Base-by-base conservation (phyloP, 495 filamentous ascomycete species). In the Daldinia childiae region DNA sequence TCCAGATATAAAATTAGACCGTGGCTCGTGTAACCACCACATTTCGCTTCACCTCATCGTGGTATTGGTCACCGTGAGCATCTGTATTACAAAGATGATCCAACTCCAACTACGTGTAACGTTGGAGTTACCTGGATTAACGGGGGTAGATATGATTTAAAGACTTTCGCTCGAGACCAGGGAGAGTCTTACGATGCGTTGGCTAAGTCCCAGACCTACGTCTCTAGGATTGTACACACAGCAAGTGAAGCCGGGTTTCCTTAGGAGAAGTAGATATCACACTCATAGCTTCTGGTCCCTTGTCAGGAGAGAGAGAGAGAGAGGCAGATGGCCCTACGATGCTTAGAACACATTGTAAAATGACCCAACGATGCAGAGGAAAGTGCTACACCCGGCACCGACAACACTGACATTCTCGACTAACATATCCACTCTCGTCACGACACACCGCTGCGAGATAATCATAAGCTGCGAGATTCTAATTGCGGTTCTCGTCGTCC, bases 71-170 rank as follows among this genome's bases (percentile, higher is more conserved):
- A 62, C 64, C 50, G 60, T 21, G 61, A 29, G 14, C 36, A 55
- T 32, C 27, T 36, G 70, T 68, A 32, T 64, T 39, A 68, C 60
- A 14, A 27, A 55, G 50, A 58, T 61, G 60, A 65, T 61, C 70
- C 61, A 67, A 57, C 60, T 61, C 70, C 61, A 67, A 57, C 59
- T 61, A 41, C 54, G 64, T 73, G 61, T 61, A 64, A 68, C 70
- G 65, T 27, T 66, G 39, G 43, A 56, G 54, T 36, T 64, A 59
- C 45, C 50, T 68, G 56, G 59, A 51, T 68, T 36, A 61, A 64
- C 59, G 69, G 64, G 69, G 59, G 29, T 51, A 17, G 60, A 52
- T 41, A 60, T 56, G 60, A 60, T 56, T 60, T 50, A 57, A 58
- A 57, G 54, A 60, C 32, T 61, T 27, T 50, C 24, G 26, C 34